Evolutionary conservation across 2,329 filamentous ascomycete species (phyloP), one percentile per base, ranked within the genome.

Genomic region (Colletotrichum siamense): DNA sequence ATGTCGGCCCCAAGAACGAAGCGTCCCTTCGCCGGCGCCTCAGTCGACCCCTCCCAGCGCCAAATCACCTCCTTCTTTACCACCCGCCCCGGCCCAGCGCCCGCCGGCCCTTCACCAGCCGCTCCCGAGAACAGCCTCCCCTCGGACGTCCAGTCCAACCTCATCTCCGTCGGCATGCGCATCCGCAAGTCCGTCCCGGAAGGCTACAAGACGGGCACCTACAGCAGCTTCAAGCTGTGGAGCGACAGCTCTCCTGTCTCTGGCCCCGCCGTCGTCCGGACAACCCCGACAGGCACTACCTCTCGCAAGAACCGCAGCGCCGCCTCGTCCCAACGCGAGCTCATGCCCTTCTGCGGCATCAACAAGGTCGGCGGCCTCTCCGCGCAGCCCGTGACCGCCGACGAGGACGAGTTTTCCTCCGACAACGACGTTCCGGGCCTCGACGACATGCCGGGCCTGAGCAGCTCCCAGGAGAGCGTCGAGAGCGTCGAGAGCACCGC

Each of bases 141-240:
- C 2, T 85, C 89, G 28, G 88, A 88, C 9, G 89, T 98, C 36
- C 95, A 98, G 85, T 90, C 96, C 44, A 94, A 94, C 77, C 92
- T 99, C n/a, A 89, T 98, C 57, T 95, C 91, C 81, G 96, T 99
- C 78, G 96, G 96, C 81, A 98, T 98, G 96, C 94, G 96, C 28
- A 91, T 99, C 67, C 94, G 96, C 82, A 99, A 99, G 87, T 95
- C 95, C 13, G 94, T 99, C 9, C 94, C 95, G 1, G 96, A 98
- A 83, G 96, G 96, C 76, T 98, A 98, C 90, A 98, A 98, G 87
- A 98, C 95, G 3, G 91, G 91, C 71, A 84, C 83, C 78, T 80
- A 82, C 69, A 86, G 88, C 82, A 85, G 83, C 77, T 92, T 91
- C 81, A 86, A 88, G 63, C 85, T 92, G 26, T 92, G 90, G 85